Evolutionary conservation across 2,329 filamentous ascomycete species (phyloP), one percentile per base, ranked within the genome.

Genomic region (Claviceps pusilla): DNA sequence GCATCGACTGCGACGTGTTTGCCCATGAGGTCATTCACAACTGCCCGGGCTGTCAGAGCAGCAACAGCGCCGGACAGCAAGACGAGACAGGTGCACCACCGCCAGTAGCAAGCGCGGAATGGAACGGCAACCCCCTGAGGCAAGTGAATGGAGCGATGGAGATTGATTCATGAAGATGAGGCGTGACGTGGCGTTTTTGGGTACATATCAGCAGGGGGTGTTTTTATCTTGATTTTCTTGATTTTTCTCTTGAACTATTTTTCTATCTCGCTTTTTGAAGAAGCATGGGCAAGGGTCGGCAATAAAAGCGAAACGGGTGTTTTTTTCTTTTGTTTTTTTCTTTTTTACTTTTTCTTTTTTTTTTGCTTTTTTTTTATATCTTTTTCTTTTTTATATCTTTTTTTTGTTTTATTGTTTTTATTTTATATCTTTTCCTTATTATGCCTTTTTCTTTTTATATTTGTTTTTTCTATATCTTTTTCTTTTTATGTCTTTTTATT

Each of bases 1-100:
- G 93, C 73, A 94, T 98, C 59, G 93, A 98, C 67, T 98, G 93
- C 68, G 93, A 98, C 68, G 82, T 96, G 29, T 96, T 93, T 71
- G 86, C 88, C 29, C 93, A 98, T 66, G 89, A 96, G 71, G 82
- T 94, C 12, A 79, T 95, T 52, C 91, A 98, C 67, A 97, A 97
- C 69, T 98, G 93, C 64, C 90, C 93, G 0, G 91, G 91, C 0
- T 98, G 93, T 67, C 84, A 81, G 68, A 78, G 77, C 63, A 73
- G 74, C 55, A 11, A 3, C 37, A 12, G 5, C 31, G 9, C 31
- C 31, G 19, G 19, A 19, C 19, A 19, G 19, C 19, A 19, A 19
- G 19, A 19, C 19, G 19, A 19, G 19, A 19, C 19, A 19, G 46
- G 29, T n/a, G 46, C 28, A 1, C 19, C 43, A 29, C 43, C 43